Percentiles rank a stretch among this genome's conserved stretches.
Evolutionary conservation across 164 flowering plant species (phyloP).

Genomic region (Stephania japonica): DNA sequence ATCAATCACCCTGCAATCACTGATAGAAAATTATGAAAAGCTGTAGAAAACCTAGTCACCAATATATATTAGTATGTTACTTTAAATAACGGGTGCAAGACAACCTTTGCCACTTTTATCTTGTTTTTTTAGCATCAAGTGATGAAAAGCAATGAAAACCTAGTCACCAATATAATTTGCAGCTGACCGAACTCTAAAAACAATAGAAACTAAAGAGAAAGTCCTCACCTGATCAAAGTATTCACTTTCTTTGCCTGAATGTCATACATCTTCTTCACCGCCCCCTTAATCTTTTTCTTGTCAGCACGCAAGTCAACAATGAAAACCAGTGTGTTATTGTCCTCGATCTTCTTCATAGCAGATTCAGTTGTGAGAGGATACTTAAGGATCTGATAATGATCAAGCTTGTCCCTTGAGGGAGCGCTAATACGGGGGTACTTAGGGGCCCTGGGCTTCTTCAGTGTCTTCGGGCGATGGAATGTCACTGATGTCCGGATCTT

Average conservation of each 20-base stretch:
- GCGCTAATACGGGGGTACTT: conserved; percentile 81
- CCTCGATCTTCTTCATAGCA: conserved; percentile 81
- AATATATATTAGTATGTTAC: too few relatives aligned
- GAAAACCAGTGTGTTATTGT: conserved; percentile 78
- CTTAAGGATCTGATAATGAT: conserved; percentile 71
- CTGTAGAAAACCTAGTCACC: too few relatives aligned
- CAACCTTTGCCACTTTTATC: too few relatives aligned
- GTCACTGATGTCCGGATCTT: conserved; percentile 69
- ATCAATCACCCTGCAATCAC: too few relatives aligned
- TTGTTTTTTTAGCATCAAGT: too few relatives aligned
- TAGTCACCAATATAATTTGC: too few relatives aligned
- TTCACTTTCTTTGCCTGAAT: conserved; percentile 85
- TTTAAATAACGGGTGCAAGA: too few relatives aligned
- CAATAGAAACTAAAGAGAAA: background rate
- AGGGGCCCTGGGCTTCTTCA: conserved; percentile 61
- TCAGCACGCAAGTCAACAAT: conserved; percentile 82
- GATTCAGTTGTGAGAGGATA: conserved; percentile 72
- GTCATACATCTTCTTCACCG: conserved; percentile 82
- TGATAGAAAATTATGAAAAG: too few relatives aligned
- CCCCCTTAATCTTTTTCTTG: conserved; percentile 80
- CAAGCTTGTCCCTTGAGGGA: conserved; percentile 70
- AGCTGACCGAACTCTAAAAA: too few relatives aligned
- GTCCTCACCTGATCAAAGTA: conserved; percentile 64
- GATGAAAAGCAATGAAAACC: too few relatives aligned
- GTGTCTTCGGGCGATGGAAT: conserved; percentile 72